Conservation (phyloP, 495 filamentous ascomycete species). For the Massariosphaeria phaeospora region DNA sequence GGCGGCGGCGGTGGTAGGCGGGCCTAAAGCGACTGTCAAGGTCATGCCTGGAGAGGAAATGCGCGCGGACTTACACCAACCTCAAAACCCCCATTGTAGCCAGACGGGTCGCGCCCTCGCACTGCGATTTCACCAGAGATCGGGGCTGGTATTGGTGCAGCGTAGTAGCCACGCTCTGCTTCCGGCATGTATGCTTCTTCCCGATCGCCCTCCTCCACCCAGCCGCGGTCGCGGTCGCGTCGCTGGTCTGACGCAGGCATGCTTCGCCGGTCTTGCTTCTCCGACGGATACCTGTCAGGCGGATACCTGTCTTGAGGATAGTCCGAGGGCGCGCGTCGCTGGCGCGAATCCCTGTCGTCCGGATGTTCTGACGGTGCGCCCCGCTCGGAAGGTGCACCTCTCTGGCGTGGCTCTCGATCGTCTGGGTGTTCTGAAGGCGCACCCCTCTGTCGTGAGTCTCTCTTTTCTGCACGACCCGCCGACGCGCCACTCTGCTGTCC, state of each 20-base stretch:
- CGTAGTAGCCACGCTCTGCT: background rate
- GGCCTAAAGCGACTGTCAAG: too few species aligned
- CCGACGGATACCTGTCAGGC: background rate
- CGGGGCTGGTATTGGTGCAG: too few species aligned
- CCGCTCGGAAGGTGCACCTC: too few species aligned
- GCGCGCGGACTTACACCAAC: background rate
- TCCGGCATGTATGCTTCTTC: background rate
- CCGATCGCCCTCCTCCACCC: background rate
- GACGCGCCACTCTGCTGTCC: too few species aligned
- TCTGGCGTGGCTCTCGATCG: background rate
- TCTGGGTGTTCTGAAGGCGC: background rate
- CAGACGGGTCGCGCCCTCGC: background rate
- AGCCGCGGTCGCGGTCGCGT: background rate
- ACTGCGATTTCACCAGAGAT: background rate
- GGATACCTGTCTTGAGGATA: background rate
- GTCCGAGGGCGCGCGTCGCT: background rate
- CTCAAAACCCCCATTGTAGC: background rate
- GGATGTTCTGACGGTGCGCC: too few species aligned
- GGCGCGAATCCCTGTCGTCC: too few species aligned
- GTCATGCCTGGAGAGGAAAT: background rate
- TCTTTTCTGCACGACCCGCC: too few species aligned
- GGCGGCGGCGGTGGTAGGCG: background rate
- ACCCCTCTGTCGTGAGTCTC: too few species aligned
- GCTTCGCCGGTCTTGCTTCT: background rate
- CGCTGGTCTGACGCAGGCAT: slow-evolving; percentile 7